These are phyloP conservation scores for Mucor circinelloides DNA, from an alignment of 371 early-diverging fungal genomes.

Conservation along the genomic window DNA sequence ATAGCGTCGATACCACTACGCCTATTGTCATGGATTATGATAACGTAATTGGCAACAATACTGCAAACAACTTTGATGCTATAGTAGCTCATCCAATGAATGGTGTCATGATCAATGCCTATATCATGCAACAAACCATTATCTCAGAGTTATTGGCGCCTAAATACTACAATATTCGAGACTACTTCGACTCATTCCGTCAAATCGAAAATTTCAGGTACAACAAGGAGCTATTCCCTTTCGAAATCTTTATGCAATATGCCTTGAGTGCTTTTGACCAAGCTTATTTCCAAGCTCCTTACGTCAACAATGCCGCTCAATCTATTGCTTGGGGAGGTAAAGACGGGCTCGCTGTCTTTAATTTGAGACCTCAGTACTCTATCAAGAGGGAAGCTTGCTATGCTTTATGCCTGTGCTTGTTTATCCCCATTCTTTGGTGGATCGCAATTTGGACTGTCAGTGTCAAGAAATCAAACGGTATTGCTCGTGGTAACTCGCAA, in stretches of 20 bases:
- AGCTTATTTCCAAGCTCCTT: constrained; percentile 12
- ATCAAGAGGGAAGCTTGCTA: background rate
- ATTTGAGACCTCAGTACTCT: background rate
- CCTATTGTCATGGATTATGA: constrained; percentile 24
- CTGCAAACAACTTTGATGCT: background rate
- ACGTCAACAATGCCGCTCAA: background rate
- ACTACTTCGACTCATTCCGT: background rate
- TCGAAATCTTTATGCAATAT: background rate
- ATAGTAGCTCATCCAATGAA: background rate
- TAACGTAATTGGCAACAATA: constrained; percentile 19
- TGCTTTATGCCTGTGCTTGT: constrained; percentile 1
- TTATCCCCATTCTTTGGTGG: constrained; percentile 19
- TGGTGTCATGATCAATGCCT: constrained; percentile 18
- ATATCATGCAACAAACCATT: constrained; percentile 21
- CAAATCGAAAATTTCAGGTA: background rate
- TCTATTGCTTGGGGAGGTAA: background rate
- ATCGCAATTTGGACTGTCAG: constrained; percentile 5
- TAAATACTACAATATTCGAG: background rate
- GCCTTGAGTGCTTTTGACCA: constrained; percentile 2
- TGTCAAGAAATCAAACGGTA: constrained; percentile 1
- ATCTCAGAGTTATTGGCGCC: constrained; percentile 8
- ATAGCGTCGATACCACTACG: background rate
- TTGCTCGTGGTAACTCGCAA: constrained; percentile 23
- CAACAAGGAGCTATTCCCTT: background rate
- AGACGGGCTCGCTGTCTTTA: background rate